Percentiles rank a stretch among this genome's conserved stretches.
Evolutionary conservation across 352 stramenopile genomes (phyloP).

Genomic region (Phytophthora citricola): DNA sequence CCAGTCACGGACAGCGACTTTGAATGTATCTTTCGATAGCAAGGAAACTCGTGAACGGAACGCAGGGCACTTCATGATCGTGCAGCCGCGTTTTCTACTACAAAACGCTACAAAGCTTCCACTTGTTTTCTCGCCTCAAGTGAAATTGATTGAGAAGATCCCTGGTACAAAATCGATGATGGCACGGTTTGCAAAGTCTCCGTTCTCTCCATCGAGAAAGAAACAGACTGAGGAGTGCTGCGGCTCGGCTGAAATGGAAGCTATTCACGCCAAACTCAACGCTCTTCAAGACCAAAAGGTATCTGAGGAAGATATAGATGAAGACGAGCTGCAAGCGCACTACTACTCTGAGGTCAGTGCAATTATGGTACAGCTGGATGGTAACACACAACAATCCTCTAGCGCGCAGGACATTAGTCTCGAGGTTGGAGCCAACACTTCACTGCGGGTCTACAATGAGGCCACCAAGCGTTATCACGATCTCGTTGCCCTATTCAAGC

Average conservation of each 20-base stretch:
- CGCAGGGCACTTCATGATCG: slow-evolving; percentile 60
- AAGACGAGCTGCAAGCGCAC: slow-evolving; percentile 58
- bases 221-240: slow-evolving; percentile 61
- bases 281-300: slow-evolving; percentile 42
- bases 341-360: slow-evolving; percentile 77
- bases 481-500: slow-evolving; percentile 73
- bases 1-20: slow-evolving; percentile 57
- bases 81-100: slow-evolving; percentile 73
- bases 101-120: slow-evolving; percentile 63
- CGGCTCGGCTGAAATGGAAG: slow-evolving; percentile 65
- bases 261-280: slow-evolving; percentile 80
- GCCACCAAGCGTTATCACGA: slow-evolving; percentile 77
- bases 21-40: slow-evolving; percentile 68
- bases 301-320: slow-evolving; percentile 41
- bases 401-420: slow-evolving; percentile 68
- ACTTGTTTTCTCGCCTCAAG: slow-evolving; percentile 61
- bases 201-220: slow-evolving; percentile 47
- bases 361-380: slow-evolving; percentile 72
- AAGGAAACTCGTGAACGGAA: slow-evolving; percentile 53
- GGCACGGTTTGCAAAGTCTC: slow-evolving; percentile 48
- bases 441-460: slow-evolving; percentile 78
- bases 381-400: slow-evolving; percentile 57
- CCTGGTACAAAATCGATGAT: slow-evolving; percentile 68
- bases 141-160: slow-evolving; percentile 58
- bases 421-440: slow-evolving; percentile 69